A percentile compares a stretch with the other conserved stretches of the same genome.
These are phyloP conservation scores for Sporothrix brunneoviolacea DNA, from an alignment of 2,329 filamentous ascomycete species.

Conservation along the genomic window DNA sequence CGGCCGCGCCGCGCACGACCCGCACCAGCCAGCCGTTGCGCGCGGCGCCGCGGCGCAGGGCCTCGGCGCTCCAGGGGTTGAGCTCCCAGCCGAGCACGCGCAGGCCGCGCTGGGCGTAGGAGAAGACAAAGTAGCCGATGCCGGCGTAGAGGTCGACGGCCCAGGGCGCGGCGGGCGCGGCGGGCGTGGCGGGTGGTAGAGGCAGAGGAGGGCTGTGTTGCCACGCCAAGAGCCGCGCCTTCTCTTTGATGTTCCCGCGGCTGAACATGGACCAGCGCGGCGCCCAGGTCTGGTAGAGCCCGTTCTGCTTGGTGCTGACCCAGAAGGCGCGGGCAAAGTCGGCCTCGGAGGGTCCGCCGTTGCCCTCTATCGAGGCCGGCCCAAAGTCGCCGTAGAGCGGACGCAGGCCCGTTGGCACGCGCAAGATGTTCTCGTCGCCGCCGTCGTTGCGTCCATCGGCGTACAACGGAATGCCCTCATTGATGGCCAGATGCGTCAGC, in stretches of 20 bases:
- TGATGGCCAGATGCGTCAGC: conserved; percentile 53
- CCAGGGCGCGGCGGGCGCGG: conserved; percentile 26
- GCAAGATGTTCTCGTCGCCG: conserved; percentile 58
- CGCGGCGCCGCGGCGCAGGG: conserved; percentile 65
- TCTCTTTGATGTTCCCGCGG: conserved; percentile 83
- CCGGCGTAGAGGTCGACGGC: conserved; percentile 84
- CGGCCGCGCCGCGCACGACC: conserved; percentile 39
- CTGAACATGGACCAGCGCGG: conserved; percentile 93
- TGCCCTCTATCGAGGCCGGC: conserved; percentile 27
- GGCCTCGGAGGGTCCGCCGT: conserved; percentile 22
- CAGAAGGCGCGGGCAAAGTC: conserved; percentile 69
- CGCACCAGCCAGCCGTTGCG: conserved; percentile 60
- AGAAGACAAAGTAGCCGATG: conserved; percentile 90
- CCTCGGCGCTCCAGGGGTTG: conserved; percentile 83
- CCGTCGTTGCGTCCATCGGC: conserved; percentile 1
- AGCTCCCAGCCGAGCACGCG: conserved; percentile 82
- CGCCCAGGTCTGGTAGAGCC: conserved; percentile 78
- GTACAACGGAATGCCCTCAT: conserved; percentile 53
- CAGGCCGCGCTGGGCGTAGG: conserved; percentile 66
- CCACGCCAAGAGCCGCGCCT: conserved; percentile 63
- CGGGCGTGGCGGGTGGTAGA: not conserved
- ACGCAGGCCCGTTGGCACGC: conserved; percentile 63
- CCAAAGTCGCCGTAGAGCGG: conserved; percentile 74
- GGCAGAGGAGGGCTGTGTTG: conserved; percentile 20
- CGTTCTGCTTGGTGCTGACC: conserved; percentile 71